Conservation (phyloP, 495 filamentous ascomycete genomes). For the Aspergillus mulundensis region DNA sequence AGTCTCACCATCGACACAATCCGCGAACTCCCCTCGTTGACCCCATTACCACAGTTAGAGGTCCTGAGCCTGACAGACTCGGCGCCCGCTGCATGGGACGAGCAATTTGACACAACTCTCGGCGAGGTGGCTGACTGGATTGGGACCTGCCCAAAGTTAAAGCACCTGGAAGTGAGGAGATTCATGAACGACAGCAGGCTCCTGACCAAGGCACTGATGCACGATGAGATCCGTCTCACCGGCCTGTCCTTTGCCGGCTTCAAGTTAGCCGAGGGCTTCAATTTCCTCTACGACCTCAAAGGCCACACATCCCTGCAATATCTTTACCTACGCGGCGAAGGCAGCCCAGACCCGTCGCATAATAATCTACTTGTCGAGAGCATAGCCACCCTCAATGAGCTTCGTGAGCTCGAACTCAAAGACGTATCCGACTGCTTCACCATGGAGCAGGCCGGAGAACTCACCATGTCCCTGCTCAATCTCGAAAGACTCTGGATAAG, state of each 20-base stretch:
- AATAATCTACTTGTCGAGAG: slow-evolving; percentile 46
- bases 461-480: slow-evolving; percentile 45
- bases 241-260: slow-evolving; percentile 48
- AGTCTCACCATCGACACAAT: slow-evolving; percentile 47
- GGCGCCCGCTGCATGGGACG: slow-evolving; percentile 12
- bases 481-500: slow-evolving; percentile 55
- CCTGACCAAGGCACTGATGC: slow-evolving; percentile 49
- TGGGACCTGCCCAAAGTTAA: slow-evolving; percentile 50
- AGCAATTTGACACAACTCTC: slow-evolving; percentile 48
- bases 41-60: slow-evolving; percentile 48
- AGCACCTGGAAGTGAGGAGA: slow-evolving; percentile 44
- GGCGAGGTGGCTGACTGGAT: slow-evolving; percentile 43
- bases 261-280: slow-evolving; percentile 33
- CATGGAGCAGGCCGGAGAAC: slow-evolving; percentile 44
- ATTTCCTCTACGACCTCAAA: slow-evolving; percentile 51
- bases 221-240: slow-evolving; percentile 45
- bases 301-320: slow-evolving; percentile 42
- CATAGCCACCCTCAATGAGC: slow-evolving; percentile 39
- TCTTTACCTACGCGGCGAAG: slow-evolving; percentile 49
- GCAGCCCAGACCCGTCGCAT: slow-evolving; percentile 44
- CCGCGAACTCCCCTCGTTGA: slow-evolving; percentile 30
- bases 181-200: slow-evolving; percentile 50
- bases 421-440: slow-evolving; percentile 52
- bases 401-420: slow-evolving; percentile 49
- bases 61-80: slow-evolving; percentile 50